These are phyloP conservation scores for Komagataella mondaviorum DNA, from an alignment of 805 yeast species.

Conservation along the genomic window DNA sequence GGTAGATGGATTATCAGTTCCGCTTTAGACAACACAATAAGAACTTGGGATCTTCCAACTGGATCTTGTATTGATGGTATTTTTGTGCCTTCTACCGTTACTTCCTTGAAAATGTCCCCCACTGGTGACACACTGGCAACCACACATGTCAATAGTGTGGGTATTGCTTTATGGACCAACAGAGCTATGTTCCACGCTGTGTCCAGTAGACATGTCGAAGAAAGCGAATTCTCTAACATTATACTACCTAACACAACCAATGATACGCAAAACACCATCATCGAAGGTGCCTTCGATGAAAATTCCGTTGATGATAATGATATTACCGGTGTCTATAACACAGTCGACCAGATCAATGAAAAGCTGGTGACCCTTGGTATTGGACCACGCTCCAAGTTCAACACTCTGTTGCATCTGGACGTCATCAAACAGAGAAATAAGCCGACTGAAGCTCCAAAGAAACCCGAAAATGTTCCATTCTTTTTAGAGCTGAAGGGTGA, in stretches of 20 bases:
- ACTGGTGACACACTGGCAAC: conserved; percentile 87
- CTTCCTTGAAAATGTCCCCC: conserved; percentile 70
- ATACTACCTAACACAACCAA: conserved; percentile 69
- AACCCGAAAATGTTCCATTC: conserved; percentile 68
- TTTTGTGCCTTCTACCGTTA: conserved; percentile 62
- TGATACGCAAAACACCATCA: conserved; percentile 53
- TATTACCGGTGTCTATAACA: conserved; percentile 23
- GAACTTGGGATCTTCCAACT: conserved; percentile 97
- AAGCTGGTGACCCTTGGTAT: conserved; percentile 60
- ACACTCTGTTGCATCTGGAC: conserved; percentile 70
- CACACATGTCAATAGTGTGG: conserved; percentile 80
- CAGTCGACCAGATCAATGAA: conserved; percentile 49
- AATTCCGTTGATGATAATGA: conserved; percentile 22
- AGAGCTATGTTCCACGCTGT: conserved; percentile 70
- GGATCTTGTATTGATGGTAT: conserved; percentile 96
- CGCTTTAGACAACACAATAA: conserved; percentile 70
- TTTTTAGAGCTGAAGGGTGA: conserved; percentile 60
- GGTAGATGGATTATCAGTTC: conserved; percentile 91
- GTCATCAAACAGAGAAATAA: conserved; percentile 76
- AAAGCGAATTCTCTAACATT: conserved; percentile 52
- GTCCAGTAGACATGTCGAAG: conserved; percentile 64
- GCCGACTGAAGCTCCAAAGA: conserved; percentile 81
- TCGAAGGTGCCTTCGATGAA: conserved; percentile 65
- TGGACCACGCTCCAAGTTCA: conserved; percentile 68
- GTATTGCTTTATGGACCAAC: conserved; percentile 88